These are phyloP conservation scores for Hypoxylon sp. DNA, from an alignment of 2,329 filamentous ascomycete species.

Conservation along the genomic window DNA sequence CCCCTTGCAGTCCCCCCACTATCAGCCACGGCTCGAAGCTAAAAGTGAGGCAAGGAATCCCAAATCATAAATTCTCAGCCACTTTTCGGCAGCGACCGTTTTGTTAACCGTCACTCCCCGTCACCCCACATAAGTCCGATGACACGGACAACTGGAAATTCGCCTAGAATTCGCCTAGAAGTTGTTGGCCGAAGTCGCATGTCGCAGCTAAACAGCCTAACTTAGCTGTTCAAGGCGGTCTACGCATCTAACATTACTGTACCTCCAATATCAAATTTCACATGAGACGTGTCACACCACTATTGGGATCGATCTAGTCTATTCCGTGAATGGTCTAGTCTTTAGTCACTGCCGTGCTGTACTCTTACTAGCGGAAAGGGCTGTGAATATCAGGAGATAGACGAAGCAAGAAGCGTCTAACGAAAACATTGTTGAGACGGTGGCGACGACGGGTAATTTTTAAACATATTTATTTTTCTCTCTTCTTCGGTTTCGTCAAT, in stretches of 20 bases:
- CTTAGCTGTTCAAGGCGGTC: conserved; percentile 35
- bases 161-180: neutral
- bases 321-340: conserved; percentile 29
- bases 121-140: conserved; percentile 41
- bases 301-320: conserved; percentile 39
- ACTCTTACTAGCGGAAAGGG: conserved; percentile 18
- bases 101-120: conserved; percentile 31
- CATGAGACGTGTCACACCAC: conserved; percentile 45
- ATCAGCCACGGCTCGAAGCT: conserved; percentile 11
- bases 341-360: conserved; percentile 20
- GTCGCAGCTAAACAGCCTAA: conserved; percentile 14
- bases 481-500: conserved; percentile 27
- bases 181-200: conserved; percentile 40
- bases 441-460: conserved; percentile 36
- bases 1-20: conserved; percentile 1
- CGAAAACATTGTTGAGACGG: conserved; percentile 29
- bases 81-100: conserved; percentile 32
- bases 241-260: conserved; percentile 20
- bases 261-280: conserved; percentile 31
- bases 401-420: conserved; percentile 22
- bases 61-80: conserved; percentile 12
- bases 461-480: conserved; percentile 10
- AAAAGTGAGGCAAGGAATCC: conserved; percentile 1
- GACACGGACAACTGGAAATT: conserved; percentile 24
- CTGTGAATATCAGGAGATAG: conserved; percentile 38